phyloP scores from a whole-genome alignment of 495 filamentous ascomycete species.

The Daldinia concentrica region DNA sequence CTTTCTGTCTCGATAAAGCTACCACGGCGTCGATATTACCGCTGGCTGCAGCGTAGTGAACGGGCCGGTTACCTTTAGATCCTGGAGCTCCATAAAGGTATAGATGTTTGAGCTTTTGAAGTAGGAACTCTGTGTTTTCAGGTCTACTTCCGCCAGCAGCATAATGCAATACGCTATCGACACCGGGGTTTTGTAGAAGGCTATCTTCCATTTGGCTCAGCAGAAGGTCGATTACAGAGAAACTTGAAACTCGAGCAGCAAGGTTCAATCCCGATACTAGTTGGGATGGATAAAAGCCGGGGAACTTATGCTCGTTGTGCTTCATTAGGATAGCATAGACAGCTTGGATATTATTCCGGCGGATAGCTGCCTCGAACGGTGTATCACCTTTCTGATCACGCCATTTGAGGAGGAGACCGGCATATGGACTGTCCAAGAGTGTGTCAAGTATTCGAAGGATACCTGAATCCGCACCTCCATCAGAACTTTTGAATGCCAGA shows the following conservation, averaged over 20 bases:
- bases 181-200: conserved; percentile 2
- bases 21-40: conserved; percentile 28
- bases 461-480: conserved; percentile 18
- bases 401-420: conserved; percentile 11
- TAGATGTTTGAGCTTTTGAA: conserved; percentile 21
- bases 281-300: conserved; percentile 18
- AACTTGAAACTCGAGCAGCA: conserved; percentile 13
- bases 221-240: conserved; percentile 19
- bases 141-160: conserved; percentile 30
- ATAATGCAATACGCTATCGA: conserved; percentile 20
- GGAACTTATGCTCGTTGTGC: conserved; percentile 15
- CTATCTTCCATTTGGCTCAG: conserved; percentile 7
- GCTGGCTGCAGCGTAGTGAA: conserved; percentile 32
- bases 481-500: conserved; percentile 22
- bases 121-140: conserved; percentile 27
- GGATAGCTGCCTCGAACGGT: conserved; percentile 35
- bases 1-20: conserved; percentile 15
- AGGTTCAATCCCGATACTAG: conserved; percentile 23
- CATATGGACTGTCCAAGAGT: conserved; percentile 27
- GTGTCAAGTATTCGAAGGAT: conserved; percentile 31
- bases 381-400: conserved; percentile 28
- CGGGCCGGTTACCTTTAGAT: conserved; percentile 9
- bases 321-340: conserved; percentile 31
- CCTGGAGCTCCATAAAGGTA: conserved; percentile 16
- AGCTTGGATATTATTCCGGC: conserved; percentile 34